Evolutionary conservation across 1,284 basidiomycete genomes (phyloP).

Genomic region (Pseudozyma thailandica): DNA sequence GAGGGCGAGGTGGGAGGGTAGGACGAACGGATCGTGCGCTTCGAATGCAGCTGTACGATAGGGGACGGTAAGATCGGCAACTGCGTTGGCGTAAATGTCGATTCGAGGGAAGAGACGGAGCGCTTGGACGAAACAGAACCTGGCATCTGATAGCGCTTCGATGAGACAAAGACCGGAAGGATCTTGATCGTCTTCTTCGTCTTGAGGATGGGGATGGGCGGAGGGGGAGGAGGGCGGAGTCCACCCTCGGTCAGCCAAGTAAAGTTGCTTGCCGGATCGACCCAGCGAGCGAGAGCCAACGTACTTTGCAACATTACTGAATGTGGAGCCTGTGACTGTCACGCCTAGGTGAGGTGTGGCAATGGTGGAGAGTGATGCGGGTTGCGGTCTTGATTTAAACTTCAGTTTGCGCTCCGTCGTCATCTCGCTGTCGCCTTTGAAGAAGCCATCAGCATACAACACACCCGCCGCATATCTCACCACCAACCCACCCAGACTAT

Average conservation of each 20-base stretch:
- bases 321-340: slow-evolving; percentile 45
- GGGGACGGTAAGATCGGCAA: slow-evolving; percentile 66
- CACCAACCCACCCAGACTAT: slow-evolving; percentile 82
- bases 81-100: slow-evolving; percentile 83
- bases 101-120: slow-evolving; percentile 77
- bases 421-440: slow-evolving; percentile 6
- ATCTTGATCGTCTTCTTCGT: neutral
- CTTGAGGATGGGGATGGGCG: neutral
- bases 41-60: slow-evolving; percentile 55
- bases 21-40: slow-evolving; percentile 41
- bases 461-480: slow-evolving; percentile 81
- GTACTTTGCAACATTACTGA: slow-evolving; percentile 75
- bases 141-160: slow-evolving; percentile 69
- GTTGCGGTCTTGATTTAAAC: slow-evolving; percentile 27
- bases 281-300: slow-evolving; percentile 68
- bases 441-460: slow-evolving; percentile 72
- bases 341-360: slow-evolving; percentile 83
- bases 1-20: slow-evolving; percentile 12
- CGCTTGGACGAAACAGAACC: slow-evolving; percentile 80
- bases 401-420: neutral
- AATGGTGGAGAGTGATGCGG: slow-evolving; percentile 75
- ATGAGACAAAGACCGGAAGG: slow-evolving; percentile 30
- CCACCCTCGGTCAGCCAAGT: slow-evolving; percentile 50
- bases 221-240: neutral
- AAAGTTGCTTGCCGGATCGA: slow-evolving; percentile 23